Percentiles rank a stretch among this genome's conserved stretches.
phyloP scores from a whole-genome alignment of 108 stramenopile species.

The Tribonema minus region DNA sequence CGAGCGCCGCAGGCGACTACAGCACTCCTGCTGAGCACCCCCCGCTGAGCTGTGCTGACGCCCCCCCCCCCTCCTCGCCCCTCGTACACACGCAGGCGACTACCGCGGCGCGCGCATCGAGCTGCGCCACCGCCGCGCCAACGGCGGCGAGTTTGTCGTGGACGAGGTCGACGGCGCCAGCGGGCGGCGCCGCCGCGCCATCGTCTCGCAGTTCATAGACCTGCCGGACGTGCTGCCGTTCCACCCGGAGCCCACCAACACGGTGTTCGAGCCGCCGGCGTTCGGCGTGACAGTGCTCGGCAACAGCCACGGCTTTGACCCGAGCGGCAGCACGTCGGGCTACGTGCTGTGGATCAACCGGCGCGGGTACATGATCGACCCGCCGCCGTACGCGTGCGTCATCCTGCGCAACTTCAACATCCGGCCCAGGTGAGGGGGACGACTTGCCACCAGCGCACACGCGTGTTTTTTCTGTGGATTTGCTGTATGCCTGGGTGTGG shows the following conservation, averaged over 20 bases:
- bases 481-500: neutral
- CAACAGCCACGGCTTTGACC: constrained; percentile 87
- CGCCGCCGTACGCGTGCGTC: constrained; percentile 64
- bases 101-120: constrained; percentile 7
- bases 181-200: neutral
- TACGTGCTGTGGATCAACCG: constrained; percentile 94
- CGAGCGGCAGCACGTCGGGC: constrained; percentile 75
- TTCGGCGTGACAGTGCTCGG: constrained; percentile 88
- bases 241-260: neutral
- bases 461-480: neutral
- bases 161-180: neutral
- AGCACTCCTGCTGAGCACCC: too few species aligned
- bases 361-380: constrained; percentile 88
- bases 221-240: neutral
- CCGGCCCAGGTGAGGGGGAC: neutral
- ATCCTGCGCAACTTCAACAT: constrained; percentile 34
- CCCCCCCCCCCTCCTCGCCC: too few species aligned
- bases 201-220: neutral
- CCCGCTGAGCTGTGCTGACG: too few species aligned
- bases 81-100: too few species aligned
- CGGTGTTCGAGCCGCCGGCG: constrained; percentile 74
- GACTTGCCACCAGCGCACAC: neutral
- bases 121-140: neutral
- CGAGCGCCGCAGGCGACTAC: too few species aligned
- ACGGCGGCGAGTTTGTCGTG: neutral